Evolutionary conservation across 1,284 basidiomycete genomes (phyloP).

Genomic region (Vanrija sp.): DNA sequence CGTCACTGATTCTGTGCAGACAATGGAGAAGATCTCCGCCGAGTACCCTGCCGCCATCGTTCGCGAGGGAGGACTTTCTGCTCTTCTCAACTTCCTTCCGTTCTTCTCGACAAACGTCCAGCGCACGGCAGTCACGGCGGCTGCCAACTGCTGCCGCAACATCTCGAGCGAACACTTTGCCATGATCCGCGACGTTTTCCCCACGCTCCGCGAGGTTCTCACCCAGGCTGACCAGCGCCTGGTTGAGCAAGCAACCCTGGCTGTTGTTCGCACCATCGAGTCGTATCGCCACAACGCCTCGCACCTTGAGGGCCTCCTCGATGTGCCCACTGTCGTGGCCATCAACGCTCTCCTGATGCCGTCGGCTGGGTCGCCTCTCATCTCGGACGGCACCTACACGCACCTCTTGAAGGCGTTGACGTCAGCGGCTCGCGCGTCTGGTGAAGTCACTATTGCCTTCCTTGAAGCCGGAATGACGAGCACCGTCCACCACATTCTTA

Average conservation of each 20-base stretch:
- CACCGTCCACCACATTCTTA: slow-evolving; percentile 87
- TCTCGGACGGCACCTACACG: slow-evolving; percentile 81
- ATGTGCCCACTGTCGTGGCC: slow-evolving; percentile 73
- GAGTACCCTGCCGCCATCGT: slow-evolving; percentile 93
- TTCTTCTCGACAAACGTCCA: slow-evolving; percentile 97
- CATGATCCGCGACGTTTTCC: slow-evolving; percentile 84
- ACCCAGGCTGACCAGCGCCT: slow-evolving; percentile 86
- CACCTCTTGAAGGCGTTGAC: slow-evolving; percentile 80
- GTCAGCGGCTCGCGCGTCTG: slow-evolving; percentile 76
- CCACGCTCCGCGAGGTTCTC: slow-evolving; percentile 85
- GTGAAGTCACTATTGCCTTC: slow-evolving; percentile 76
- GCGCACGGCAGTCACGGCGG: slow-evolving; percentile 90
- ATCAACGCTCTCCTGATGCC: slow-evolving; percentile 81
- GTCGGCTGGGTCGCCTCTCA: slow-evolving; percentile 75
- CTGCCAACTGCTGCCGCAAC: slow-evolving; percentile 90
- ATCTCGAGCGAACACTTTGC: slow-evolving; percentile 78
- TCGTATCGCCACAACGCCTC: slow-evolving; percentile 79
- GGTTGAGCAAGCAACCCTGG: slow-evolving; percentile 88
- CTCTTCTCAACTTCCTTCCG: slow-evolving; percentile 86
- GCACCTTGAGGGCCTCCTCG: slow-evolving; percentile 78
- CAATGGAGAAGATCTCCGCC: slow-evolving; percentile 93
- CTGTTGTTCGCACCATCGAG: slow-evolving; percentile 86
- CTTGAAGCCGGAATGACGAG: slow-evolving; percentile 86
- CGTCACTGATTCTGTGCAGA: slow-evolving; percentile 56
- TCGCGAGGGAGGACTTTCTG: slow-evolving; percentile 84